A percentile compares a stretch with the other conserved stretches of the same genome.
Conservation (phyloP, 495 filamentous ascomycete genomes). For the Talaromyces adpressus region DNA sequence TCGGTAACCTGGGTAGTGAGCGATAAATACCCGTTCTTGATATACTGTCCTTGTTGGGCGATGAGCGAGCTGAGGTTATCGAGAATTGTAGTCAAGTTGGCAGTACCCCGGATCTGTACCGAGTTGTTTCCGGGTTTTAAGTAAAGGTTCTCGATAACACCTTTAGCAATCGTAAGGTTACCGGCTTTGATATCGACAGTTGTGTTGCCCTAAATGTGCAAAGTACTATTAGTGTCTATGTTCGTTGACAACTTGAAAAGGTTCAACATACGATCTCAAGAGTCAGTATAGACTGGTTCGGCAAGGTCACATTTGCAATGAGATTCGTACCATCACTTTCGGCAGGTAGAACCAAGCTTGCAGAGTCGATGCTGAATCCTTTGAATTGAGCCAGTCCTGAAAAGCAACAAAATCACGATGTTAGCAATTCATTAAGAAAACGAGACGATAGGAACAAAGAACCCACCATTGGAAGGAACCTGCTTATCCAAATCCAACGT, state of each 20-base stretch:
- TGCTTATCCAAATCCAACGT: constrained; percentile 27
- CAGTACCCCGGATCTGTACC: constrained; percentile 24
- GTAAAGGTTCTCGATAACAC: constrained; percentile 30
- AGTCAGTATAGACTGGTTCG: constrained; percentile 38
- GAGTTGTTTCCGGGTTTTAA: constrained; percentile 41
- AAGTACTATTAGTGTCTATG: neutral
- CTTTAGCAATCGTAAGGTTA: constrained; percentile 31
- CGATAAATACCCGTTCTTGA: constrained; percentile 25
- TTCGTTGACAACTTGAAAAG: neutral
- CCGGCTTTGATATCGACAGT: constrained; percentile 34
- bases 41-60: constrained; percentile 17
- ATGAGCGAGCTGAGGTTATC: constrained; percentile 22
- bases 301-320: constrained; percentile 25
- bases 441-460: constrained; percentile 12
- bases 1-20: constrained; percentile 24
- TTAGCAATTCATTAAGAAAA: neutral
- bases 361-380: constrained; percentile 35
- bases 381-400: constrained; percentile 31
- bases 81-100: constrained; percentile 22
- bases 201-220: constrained; percentile 25
- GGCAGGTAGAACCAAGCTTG: constrained; percentile 31
- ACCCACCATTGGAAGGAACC: constrained; percentile 28
- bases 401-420: neutral
- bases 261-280: constrained; percentile 27
- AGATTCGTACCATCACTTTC: constrained; percentile 29